Base-by-base conservation (phyloP, 2,329 filamentous ascomycete genomes). In the Penicillium griseofulvum region DNA sequence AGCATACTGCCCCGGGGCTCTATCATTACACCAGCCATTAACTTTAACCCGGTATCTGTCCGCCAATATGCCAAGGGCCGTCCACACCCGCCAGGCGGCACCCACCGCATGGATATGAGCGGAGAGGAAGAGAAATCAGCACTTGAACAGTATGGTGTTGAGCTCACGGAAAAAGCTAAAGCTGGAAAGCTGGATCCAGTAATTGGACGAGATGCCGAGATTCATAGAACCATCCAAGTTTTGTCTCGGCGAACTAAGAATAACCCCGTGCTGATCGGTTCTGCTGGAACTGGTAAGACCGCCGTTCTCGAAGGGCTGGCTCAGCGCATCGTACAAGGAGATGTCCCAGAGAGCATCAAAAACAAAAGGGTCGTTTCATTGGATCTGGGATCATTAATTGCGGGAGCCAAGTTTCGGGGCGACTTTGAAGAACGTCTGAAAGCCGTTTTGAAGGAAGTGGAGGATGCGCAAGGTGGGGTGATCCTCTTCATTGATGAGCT, bases 341-440 rank as follows among this genome's bases (percentile, higher is more conserved):
- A 97, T 74, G 92, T 97, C 0, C 93, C 94, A 0, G 94, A 97
- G 74, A 96, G 90, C 63, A 88, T 99, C 71, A 96, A 96, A 75
- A 88, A 97, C 65, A 97, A 97, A 74, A 82, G 87, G 50, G 93
- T 99, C 24, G 85, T 97, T 53, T 85, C 88, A 7, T 76, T 97
- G 36, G 94, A 99, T 66, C 81, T 99, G 5, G 94, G 94, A 2
- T 91, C 90, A 34, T 83, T 99, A 16, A 97, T 99, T 65, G 94
- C 94, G 1, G 94, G 94, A 46, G 92, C 94, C 41, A 97, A 97
- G 69, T 99, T 94, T 67, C 81, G 94, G 45, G 94, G 94, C 46
- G 94, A 99, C 66, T 97, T 99, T 56, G 94, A 99, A 71, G 94
- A 99, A 71, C 82, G 94, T 39, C 71, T 97, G 56, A 97, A 97